Base-by-base conservation (phyloP, 306 rosid species). In the Fragaria ananassa region DNA sequence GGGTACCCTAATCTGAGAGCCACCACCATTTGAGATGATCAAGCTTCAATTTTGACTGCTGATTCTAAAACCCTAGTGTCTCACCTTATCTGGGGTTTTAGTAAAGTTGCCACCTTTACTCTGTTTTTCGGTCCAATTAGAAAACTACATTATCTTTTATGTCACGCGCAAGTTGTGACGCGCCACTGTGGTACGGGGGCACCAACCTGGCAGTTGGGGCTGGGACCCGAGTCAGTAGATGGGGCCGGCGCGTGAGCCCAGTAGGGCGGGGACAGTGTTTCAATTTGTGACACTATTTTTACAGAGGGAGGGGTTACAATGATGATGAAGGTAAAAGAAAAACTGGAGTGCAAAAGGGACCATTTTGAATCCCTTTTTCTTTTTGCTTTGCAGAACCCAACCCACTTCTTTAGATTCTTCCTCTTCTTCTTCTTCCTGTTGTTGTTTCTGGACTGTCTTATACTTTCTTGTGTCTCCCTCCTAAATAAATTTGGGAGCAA, bases 321-420 rank as follows among this genome's bases (percentile, higher is more conserved):
- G 68, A 64, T 35, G 69, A 17, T 34, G 68, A 61, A 29, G 69
- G 69, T 64, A 64, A 64, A 64, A 54, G 39, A 61, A 31, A 21
- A 9, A 56, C 31, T 47, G 23, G 57, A 51, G 23, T 51, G 57
- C 45, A 34, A 2, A 64, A 64, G 45, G 69, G 69, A 31, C 69
- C 69, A 64, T 17, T 31, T 17, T 17, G 35, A n/a, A 58, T 44
- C 12, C 7, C 69, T 64, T 64, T 64, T 63, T 3, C 45, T 61
- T 64, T 62, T 14, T 56, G 84, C 87, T 83, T 89, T 89, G 93
- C 84, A 72, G 78, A 75, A 70, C 86, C 54, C 68, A 81, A 69
- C 78, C 56, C 73, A 66, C 76, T 44, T 77, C 75, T 15, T 82
- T 80, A 86, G 86, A 85, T 87, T 89, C 92, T 90, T 90, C 75